Conservation (phyloP, 495 filamentous ascomycete species). For the Tuber calosporum region DNA sequence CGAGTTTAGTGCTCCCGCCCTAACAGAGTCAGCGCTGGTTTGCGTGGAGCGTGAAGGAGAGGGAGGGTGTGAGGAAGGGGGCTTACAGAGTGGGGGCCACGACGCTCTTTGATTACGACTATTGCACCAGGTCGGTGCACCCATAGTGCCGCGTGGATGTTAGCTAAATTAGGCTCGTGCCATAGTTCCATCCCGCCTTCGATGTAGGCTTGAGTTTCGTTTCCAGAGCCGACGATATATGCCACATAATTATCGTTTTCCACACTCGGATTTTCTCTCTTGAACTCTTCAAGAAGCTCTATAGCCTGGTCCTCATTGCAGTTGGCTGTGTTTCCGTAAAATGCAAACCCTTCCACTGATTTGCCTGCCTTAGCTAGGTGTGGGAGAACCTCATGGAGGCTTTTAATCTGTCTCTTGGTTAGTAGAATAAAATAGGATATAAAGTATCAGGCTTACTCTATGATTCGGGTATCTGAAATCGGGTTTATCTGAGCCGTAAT, state of each 20-base stretch:
- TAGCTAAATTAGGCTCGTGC: conserved; percentile 15
- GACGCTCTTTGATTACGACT: conserved; percentile 21
- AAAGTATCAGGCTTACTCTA: conserved; percentile 16
- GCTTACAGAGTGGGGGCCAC: conserved; percentile 23
- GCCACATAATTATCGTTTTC: conserved; percentile 22
- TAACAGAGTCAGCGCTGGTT: conserved; percentile 14
- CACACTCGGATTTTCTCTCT: conserved; percentile 12
- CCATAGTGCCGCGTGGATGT: conserved; percentile 28
- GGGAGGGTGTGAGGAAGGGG: not conserved
- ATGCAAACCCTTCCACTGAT: not conserved
- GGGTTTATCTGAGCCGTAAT: conserved; percentile 85
- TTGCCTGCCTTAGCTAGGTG: conserved; percentile 14
- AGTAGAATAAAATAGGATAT: conserved; percentile 22
- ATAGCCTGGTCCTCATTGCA: not conserved
- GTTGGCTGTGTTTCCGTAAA: not conserved
- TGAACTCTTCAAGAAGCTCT: conserved; percentile 45
- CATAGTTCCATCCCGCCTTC: conserved; percentile 13
- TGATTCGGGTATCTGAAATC: conserved; percentile 58
- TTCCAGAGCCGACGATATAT: conserved; percentile 16
- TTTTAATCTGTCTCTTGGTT: conserved; percentile 54
- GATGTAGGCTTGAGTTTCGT: not conserved
- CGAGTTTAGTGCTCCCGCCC: conserved; percentile 72
- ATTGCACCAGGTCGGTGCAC: conserved; percentile 20
- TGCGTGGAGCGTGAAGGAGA: not conserved
- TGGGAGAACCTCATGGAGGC: conserved; percentile 21